Evolutionary conservation across 208 protist species (phyloP).

Genomic region (Trypanosoma rangeli): DNA sequence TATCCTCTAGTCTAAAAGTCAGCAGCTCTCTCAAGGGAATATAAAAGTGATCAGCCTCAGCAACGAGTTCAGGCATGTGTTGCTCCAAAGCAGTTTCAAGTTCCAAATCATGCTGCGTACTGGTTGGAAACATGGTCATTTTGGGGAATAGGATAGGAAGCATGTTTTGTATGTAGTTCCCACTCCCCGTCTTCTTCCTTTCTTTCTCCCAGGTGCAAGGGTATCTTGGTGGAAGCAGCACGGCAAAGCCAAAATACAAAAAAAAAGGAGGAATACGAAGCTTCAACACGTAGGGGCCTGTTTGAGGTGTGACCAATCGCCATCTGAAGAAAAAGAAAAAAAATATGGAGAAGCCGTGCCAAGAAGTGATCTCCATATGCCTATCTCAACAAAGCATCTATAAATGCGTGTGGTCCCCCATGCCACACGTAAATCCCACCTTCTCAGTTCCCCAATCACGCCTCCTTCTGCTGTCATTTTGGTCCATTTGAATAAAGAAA

Average conservation of each 20-base stretch:
- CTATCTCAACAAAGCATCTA: background rate
- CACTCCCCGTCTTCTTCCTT: background rate
- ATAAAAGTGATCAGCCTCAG: background rate
- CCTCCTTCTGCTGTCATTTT: background rate
- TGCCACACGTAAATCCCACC: background rate
- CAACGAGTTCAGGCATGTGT: conserved; percentile 11
- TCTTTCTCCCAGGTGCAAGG: background rate
- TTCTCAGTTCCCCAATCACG: background rate
- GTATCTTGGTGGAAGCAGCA: background rate
- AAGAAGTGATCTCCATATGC: background rate
- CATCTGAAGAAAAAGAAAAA: background rate
- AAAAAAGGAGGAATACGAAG: background rate
- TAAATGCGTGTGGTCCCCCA: background rate
- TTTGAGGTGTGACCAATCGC: background rate
- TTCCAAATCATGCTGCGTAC: background rate
- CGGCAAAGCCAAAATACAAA: background rate
- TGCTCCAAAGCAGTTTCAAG: conserved; percentile 26
- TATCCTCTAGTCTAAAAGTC: background rate
- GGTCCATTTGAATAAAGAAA: background rate
- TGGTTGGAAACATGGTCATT: conserved; percentile 8
- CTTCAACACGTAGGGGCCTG: background rate
- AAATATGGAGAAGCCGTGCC: background rate
- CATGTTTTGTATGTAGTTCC: background rate
- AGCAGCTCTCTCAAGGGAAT: conserved; percentile 4
- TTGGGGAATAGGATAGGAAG: conserved; percentile 20